Evolutionary conservation across 2,329 filamentous ascomycete genomes (phyloP).

Genomic region (Diplodia seriata): DNA sequence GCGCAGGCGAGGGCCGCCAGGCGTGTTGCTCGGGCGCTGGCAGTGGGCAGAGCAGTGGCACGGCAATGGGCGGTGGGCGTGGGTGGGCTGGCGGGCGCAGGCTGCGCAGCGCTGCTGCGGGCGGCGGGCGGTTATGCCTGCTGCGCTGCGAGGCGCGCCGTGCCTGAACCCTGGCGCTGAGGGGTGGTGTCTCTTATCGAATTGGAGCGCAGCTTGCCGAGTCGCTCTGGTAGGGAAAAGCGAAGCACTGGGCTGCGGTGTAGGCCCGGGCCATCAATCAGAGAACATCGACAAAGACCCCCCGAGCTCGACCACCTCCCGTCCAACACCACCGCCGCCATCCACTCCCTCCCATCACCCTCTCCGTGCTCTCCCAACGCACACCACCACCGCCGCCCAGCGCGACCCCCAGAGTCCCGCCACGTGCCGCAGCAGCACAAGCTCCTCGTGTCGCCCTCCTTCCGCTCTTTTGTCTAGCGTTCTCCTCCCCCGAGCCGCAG

Average conservation of each 20-base stretch:
- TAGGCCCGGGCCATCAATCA: slow-evolving; percentile 32
- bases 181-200: slow-evolving; percentile 28
- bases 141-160: slow-evolving; percentile 25
- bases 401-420: slow-evolving; percentile 17
- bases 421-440: slow-evolving; percentile 18
- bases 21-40: background rate
- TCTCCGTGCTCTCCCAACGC: slow-evolving; percentile 25
- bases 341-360: slow-evolving; percentile 31
- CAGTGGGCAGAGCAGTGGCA: background rate
- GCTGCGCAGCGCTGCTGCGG: slow-evolving; percentile 12
- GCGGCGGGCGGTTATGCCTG: slow-evolving; percentile 23
- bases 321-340: slow-evolving; percentile 28
- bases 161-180: slow-evolving; percentile 30
- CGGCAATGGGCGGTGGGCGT: slow-evolving; percentile 21
- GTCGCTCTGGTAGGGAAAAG: slow-evolving; percentile 21
- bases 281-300: slow-evolving; percentile 31
- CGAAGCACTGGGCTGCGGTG: slow-evolving; percentile 28
- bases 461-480: slow-evolving; percentile 32
- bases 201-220: slow-evolving; percentile 29
- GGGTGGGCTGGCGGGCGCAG: background rate
- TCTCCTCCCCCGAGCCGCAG: slow-evolving; percentile 29
- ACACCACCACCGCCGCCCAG: slow-evolving; percentile 12
- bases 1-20: slow-evolving; percentile 9
- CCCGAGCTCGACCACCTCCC: slow-evolving; percentile 32
- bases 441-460: slow-evolving; percentile 15